Evolutionary conservation across 768 basidiomycete species (phyloP), one percentile per base, ranked within the genome.

Genomic region (Boletus pseudo-olivaceus): DNA sequence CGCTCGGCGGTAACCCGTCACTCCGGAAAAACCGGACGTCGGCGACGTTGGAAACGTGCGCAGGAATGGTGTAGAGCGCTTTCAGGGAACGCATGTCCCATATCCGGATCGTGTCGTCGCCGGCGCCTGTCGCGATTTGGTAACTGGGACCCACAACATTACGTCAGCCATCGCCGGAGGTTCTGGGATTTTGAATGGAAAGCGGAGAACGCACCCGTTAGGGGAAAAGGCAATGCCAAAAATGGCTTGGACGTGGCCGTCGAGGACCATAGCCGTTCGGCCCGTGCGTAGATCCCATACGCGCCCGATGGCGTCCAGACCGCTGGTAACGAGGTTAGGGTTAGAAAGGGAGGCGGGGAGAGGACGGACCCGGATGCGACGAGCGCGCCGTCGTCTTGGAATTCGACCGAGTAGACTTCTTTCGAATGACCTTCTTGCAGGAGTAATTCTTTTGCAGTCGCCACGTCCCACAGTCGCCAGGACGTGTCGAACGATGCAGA

Each of bases 241-340:
- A 58, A 99, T 93, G 57, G 91, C 87, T 71, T 96, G 87, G 2
- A 95, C 88, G 59, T 99, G 97, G 1, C 97, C 97, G 59, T 98
- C 96, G 34, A 99, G 82, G 4, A 98, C 93, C 94, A 98, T 97
- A 0, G 94, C 93, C 1, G 96, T 98, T 63, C 91, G 78, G 7
- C 97, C 97, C 14, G 94, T 95, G 44, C 97, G 83, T 19, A 96
- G 68, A 72, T 99, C 97, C 97, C 97, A 99, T 5, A 98, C 89
- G 32, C 97, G 86, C 1, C 93, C 97, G 63, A 98, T 93, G 2
- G 94, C 95, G 64, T 99, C 97, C 23, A 98, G 80, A 20, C 97
- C 97, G 32, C 95, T 98, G 60, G 23, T 49, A 19, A 29, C 19
- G 30, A 27, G 4, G 52, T 65, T 34, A 38, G 39, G 15, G 34